Base-by-base conservation (phyloP, 495 filamentous ascomycete species). In the Tuber calosporum region DNA sequence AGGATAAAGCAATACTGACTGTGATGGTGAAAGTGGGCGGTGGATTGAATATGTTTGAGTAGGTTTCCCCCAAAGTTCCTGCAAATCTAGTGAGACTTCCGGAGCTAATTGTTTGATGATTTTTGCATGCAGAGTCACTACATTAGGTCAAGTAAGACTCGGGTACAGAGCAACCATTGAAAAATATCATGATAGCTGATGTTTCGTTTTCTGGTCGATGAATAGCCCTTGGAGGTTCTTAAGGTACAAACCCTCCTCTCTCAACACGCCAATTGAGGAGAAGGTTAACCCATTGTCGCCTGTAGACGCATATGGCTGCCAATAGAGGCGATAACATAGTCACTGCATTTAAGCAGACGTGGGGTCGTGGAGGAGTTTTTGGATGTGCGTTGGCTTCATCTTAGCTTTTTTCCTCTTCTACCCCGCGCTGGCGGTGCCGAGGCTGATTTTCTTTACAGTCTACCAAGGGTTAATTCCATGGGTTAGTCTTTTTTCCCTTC, bases 391-490 rank as follows among this genome's bases (percentile, higher is more conserved):
- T 75, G 69, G 66, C 48, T 36, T 71, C 37, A 69, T n/a, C 43
- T 69, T 67, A 58, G 69, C 42, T 67, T 69, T 66, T 58, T 40
- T 26, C 68, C 66, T 30, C 41, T 41, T 26, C 30, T 71, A 30
- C 22, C 17, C 26, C 37, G 67, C 11, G 34, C 58, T 20, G 36
- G 67, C 77, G 68, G n/a, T 17, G 5, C 15, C 39, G 13, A 42
- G 39, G 34, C 68, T 39, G 68, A 39, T 62, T 39, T 39, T 71
- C 9, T 68, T 38, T 75, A 69, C 83, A 99, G 95, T 97, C 86
- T 99, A 97, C 87, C 95, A 99, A 88, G 95, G 95, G 84, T 91
- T 99, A 81, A 99, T 99, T 84, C 95, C 95, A 77, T 99, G 95
- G 95, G 83, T 84, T 77, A 79, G 83, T 83, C 17, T 36, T 30